A percentile compares a stretch with the other conserved stretches of the same genome.
Conservation (phyloP, 2,329 filamentous ascomycete species). For the Aspergillus costaricaensis region DNA sequence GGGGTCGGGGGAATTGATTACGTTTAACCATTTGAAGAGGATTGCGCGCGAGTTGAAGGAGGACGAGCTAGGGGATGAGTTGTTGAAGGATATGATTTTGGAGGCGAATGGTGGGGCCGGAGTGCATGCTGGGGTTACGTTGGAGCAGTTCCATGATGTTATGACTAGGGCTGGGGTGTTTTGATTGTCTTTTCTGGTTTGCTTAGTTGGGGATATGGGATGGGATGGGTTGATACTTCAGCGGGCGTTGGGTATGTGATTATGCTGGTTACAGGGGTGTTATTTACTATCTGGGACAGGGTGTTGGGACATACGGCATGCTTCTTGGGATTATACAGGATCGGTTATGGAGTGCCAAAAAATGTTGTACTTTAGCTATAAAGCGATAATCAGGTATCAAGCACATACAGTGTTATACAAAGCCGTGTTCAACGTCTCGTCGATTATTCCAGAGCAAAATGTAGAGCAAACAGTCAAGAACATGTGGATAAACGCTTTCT, state of each 20-base stretch:
- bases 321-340: background rate
- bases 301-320: background rate
- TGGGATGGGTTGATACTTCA: slow-evolving; percentile 1
- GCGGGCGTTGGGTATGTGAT: slow-evolving; percentile 6
- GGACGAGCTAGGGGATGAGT: slow-evolving; percentile 71
- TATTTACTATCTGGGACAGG: background rate
- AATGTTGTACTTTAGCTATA: background rate
- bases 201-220: background rate
- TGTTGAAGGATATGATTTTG: slow-evolving; percentile 89
- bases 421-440: background rate
- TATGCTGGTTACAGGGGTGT: background rate
- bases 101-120: slow-evolving; percentile 86
- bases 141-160: slow-evolving; percentile 81
- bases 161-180: slow-evolving; percentile 84
- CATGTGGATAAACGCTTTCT: slow-evolving; percentile 13
- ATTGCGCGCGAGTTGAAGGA: slow-evolving; percentile 82
- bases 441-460: background rate
- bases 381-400: background rate
- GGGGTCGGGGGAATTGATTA: slow-evolving; percentile 63
- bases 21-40: slow-evolving; percentile 72
- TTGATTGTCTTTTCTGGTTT: slow-evolving; percentile 47
- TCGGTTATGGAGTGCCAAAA: background rate
- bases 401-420: slow-evolving; percentile 5
- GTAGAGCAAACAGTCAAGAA: background rate
- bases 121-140: slow-evolving; percentile 68